A percentile compares a stretch with the other conserved stretches of the same genome.
Evolutionary conservation across 1,139 yeast genomes (phyloP).

Genomic region (Lodderomyces elongisporus): DNA sequence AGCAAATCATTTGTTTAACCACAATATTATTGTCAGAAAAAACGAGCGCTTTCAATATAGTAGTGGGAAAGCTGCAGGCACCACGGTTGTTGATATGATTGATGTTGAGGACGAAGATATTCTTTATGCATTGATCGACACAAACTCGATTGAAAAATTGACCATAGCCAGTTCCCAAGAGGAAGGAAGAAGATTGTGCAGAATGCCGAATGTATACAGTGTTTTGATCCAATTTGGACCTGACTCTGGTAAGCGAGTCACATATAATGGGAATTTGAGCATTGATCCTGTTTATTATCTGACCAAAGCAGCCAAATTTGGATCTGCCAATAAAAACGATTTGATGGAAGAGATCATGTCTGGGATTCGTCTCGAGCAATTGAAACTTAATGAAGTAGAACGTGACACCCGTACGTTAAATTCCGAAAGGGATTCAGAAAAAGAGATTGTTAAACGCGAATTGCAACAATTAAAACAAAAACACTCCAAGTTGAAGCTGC

Average conservation of each 20-base stretch:
- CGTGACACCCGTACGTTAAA: slow-evolving; percentile 14
- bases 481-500: slow-evolving; percentile 15
- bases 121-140: slow-evolving; percentile 62
- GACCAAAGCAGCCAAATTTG: slow-evolving; percentile 27
- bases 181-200: slow-evolving; percentile 44
- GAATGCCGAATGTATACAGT: slow-evolving; percentile 34
- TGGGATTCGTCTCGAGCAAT: slow-evolving; percentile 14
- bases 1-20: slow-evolving; percentile 18
- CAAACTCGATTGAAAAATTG: slow-evolving; percentile 53
- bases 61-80: slow-evolving; percentile 21
- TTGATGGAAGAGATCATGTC: slow-evolving; percentile 16
- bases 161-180: slow-evolving; percentile 47
- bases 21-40: slow-evolving; percentile 49
- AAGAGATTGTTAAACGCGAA: background rate
- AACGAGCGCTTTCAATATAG: slow-evolving; percentile 53
- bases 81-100: slow-evolving; percentile 58
- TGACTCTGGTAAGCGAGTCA: slow-evolving; percentile 40
- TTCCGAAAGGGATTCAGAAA: slow-evolving; percentile 13
- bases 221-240: slow-evolving; percentile 43
- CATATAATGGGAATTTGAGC: slow-evolving; percentile 40
- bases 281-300: slow-evolving; percentile 55
- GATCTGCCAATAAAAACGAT: slow-evolving; percentile 17
- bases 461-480: slow-evolving; percentile 12
- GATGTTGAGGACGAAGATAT: slow-evolving; percentile 51
- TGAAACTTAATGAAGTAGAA: slow-evolving; percentile 16